Evolutionary conservation across 495 filamentous ascomycete genomes (phyloP), one percentile per base, ranked within the genome.

Genomic region (Bathelium albidoporum): DNA sequence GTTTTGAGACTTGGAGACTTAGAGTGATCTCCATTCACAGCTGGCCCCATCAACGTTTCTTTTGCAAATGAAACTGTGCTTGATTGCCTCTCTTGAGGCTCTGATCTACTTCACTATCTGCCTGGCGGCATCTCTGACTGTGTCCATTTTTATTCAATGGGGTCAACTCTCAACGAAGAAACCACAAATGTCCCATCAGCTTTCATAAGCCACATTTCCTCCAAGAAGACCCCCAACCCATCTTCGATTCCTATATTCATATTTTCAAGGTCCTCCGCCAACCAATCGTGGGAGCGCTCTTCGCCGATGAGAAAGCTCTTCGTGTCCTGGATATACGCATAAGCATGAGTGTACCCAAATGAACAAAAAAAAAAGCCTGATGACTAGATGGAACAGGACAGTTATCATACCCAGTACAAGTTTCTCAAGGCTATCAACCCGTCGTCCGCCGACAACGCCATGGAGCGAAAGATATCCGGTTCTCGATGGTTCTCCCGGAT

Each of bases 361-460:
- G 5, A 5, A 5, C 34, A 39, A 39, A 39, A 39, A 5, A 39
- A 14, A 20, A 49, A 20, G n/a, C n/a, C 43, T n/a, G 11, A 18
- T 49, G 11, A 49, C 3, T 20, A 11, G n/a, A 49, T 20, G 9
- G 20, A 49, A 49, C n/a, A 49, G 43, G 18, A n/a, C n/a, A 49
- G 11, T n/a, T 22, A 49, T n/a, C 49, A 1, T 55, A 55, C 49
- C 49, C 49, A 26, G 29, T 55, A 55, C 12, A 55, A n/a, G 22
- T 55, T 24, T 24, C 49, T 55, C 49, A 55, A 28, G 29, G 22
- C 3, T 9, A 55, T 55, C 49, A 55, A 55, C 49, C 49, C 49
- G 29, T 55, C 49, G 29, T 55, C 49, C 2, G 49, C 49, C 49
- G 49, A n/a, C 49, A 55, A 29, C 49, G 29, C 49, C 49, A 55